Base-by-base conservation (phyloP, 768 basidiomycete genomes). In the Boletus rex-veris region DNA sequence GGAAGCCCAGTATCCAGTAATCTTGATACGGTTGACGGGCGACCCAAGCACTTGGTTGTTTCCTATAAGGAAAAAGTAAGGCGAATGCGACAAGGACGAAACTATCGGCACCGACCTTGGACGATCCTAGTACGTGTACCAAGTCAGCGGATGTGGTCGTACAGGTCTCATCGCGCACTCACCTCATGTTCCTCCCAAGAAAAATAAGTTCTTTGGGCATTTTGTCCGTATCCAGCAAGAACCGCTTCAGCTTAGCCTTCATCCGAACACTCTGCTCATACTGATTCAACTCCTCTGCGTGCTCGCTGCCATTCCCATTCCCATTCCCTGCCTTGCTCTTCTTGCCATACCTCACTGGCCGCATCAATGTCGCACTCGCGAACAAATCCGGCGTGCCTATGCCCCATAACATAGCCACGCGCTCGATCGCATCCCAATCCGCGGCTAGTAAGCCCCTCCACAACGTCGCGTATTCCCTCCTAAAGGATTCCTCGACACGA, bases 21-120 rank as follows among this genome's bases (percentile, higher is more conserved):
- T 88, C 69, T 92, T 93, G 72, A 97, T 86, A 18, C 92, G 82
- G 64, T 95, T 94, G 1, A 92, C 88, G 0, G 92, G 92, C 3
- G 89, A 89, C 14, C 90, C 88, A 36, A 95, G 81, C 3, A 80
- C 74, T 68, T 93, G 89, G 61, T 92, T 92, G 69, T 92, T 92
- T 16, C 86, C 79, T 85, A 14, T 0, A 11, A 2, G 35, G 7
- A 14, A 10, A 57, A 31, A 8, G 19, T 52, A 31, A 44, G 36
- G 12, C 31, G 39, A 49, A 24, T 9, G 10, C 5, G 26, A 10
- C 21, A 6, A 21, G 4, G 31, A 47, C 7, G 7, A 37, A 8
- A 49, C 11, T 4, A 36, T 12, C 2, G 16, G 1, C n/a, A 53
- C 55, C 11, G 7, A 65, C 74, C 75, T 58, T 76, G 74, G 15